Percentiles rank a stretch among this genome's conserved stretches.
Evolutionary conservation across 202 grass and related monocot species (phyloP).

Genomic region (Alloteropsis angusta): DNA sequence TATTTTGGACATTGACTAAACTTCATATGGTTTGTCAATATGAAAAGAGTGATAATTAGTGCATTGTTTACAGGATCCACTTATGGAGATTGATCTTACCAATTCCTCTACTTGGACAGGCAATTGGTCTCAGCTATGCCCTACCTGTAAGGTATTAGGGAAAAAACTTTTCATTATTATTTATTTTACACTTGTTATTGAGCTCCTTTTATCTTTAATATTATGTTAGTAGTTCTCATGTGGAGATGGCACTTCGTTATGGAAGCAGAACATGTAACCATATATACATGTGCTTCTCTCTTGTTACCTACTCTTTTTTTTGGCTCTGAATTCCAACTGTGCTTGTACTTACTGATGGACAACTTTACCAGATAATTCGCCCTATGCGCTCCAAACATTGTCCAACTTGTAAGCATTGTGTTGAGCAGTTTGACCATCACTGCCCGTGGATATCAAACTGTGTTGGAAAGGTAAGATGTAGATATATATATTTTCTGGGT

Average conservation of each 20-base stretch:
- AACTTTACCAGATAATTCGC: constrained; percentile 76
- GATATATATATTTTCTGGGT: constrained; percentile 2
- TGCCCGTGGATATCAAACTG: constrained; percentile 98
- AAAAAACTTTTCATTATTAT: neutral
- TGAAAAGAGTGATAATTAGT: constrained; percentile 11
- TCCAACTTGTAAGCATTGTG: constrained; percentile 79
- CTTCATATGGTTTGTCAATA: neutral
- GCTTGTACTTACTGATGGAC: constrained; percentile 10
- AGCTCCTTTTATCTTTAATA: neutral
- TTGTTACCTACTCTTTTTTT: neutral
- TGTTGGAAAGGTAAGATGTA: constrained; percentile 82
- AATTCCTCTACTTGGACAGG: constrained; percentile 73
- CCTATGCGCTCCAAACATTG: constrained; percentile 96
- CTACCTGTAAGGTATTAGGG: constrained; percentile 82
- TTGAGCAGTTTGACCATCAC: constrained; percentile 94
- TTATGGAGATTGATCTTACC: constrained; percentile 74
- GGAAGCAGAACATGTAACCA: neutral
- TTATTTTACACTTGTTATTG: neutral
- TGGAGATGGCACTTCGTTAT: neutral
- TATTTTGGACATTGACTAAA: neutral
- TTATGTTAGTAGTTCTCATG: neutral
- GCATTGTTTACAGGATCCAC: constrained; percentile 55
- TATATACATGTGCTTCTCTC: constrained; percentile 4
- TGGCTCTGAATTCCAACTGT: neutral
- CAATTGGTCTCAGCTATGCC: constrained; percentile 93